phyloP scores from a whole-genome alignment of 441 rosid genomes.

The Biscutella laevigata region DNA sequence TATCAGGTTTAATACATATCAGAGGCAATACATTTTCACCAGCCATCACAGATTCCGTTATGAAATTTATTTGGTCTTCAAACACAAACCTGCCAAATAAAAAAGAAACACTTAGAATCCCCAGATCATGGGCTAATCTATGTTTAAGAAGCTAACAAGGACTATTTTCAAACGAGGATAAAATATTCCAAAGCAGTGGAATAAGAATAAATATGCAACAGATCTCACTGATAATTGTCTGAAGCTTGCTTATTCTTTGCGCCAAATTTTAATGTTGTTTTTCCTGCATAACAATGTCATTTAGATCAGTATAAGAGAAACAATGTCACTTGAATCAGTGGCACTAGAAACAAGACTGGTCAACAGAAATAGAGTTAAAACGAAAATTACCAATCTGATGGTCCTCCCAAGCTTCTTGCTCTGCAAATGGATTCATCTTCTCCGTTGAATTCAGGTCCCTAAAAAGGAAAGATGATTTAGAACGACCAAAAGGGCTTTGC shows the following conservation, averaged over 20 bases:
- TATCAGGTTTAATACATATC: slow-evolving; percentile 6
- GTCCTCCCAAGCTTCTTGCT: slow-evolving; percentile 99
- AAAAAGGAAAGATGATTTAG: slow-evolving; percentile 7
- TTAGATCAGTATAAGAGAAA: slow-evolving; percentile 4
- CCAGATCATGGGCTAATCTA: slow-evolving; percentile 5
- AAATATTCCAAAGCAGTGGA: neutral
- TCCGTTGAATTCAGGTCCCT: slow-evolving; percentile 65
- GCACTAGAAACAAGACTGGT: neutral
- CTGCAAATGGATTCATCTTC: slow-evolving; percentile 88
- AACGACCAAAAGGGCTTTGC: neutral
- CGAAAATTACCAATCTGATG: slow-evolving; percentile 68
- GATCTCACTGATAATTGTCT: slow-evolving; percentile 65
- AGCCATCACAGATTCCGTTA: slow-evolving; percentile 68
- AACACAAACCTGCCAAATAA: slow-evolving; percentile 55
- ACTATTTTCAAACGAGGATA: neutral
- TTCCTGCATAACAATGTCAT: slow-evolving; percentile 42
- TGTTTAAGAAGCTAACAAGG: neutral
- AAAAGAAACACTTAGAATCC: neutral
- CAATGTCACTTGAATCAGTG: slow-evolving; percentile 10
- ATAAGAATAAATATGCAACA: neutral
- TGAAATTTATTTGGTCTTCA: slow-evolving; percentile 81
- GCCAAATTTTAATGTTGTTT: slow-evolving; percentile 74
- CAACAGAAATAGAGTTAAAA: slow-evolving; percentile 1
- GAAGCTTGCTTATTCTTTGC: slow-evolving; percentile 64
- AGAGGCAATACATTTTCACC: slow-evolving; percentile 61